Percentiles rank a stretch among this genome's conserved stretches.
These are phyloP conservation scores for Pestalotiopsis sp. DNA, from an alignment of 2,329 filamentous ascomycete species.

Conservation along the genomic window DNA sequence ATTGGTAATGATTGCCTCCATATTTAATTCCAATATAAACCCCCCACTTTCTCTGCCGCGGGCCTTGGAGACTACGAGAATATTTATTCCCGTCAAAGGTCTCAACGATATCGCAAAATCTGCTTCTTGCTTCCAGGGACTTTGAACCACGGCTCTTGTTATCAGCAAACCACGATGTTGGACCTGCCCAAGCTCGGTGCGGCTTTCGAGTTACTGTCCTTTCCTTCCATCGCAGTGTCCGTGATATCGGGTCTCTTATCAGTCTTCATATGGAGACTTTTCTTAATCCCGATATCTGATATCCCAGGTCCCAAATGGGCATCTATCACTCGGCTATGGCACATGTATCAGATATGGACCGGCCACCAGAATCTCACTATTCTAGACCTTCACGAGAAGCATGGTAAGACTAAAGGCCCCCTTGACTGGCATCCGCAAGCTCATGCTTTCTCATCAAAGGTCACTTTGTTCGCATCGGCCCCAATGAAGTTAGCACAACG, in stretches of 20 bases:
- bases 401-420: neutral
- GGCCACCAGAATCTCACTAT: constrained; percentile 13
- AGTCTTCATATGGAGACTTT: constrained; percentile 6
- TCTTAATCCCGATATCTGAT: constrained; percentile 9
- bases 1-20: too few species aligned
- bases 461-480: constrained; percentile 4
- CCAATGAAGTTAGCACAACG: constrained; percentile 4
- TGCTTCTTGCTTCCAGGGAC: too few species aligned
- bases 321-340: constrained; percentile 16
- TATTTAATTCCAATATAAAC: too few species aligned
- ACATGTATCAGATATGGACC: constrained; percentile 12
- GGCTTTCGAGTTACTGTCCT: neutral
- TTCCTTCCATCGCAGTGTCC: neutral
- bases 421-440: neutral
- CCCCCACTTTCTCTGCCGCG: too few species aligned
- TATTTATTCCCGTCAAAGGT: too few species aligned
- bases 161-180: neutral
- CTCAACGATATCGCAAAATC: too few species aligned
- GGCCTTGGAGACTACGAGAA: too few species aligned
- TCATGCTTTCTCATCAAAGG: neutral
- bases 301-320: constrained; percentile 15
- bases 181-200: neutral
- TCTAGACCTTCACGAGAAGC: constrained; percentile 12
- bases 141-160: too few species aligned
- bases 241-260: neutral